Conservation (phyloP, 768 basidiomycete genomes). For the Boletus reticulatus region DNA sequence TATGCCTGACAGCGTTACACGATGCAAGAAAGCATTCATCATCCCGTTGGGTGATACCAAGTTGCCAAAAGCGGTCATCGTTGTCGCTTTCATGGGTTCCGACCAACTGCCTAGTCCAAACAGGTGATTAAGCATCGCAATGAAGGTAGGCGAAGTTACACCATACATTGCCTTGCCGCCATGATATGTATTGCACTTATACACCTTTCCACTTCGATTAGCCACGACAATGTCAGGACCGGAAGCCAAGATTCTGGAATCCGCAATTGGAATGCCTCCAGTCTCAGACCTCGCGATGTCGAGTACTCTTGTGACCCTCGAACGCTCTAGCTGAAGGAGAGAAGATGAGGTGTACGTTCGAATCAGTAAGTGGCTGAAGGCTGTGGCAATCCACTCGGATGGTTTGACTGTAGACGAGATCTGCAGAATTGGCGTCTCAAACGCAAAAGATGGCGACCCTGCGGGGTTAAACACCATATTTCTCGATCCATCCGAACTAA, state of each 20-base stretch:
- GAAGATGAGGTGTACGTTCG: conserved; percentile 48
- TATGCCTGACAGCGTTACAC: conserved; percentile 36
- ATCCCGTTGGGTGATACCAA: conserved; percentile 37
- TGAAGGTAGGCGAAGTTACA: background rate
- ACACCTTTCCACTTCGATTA: conserved; percentile 53
- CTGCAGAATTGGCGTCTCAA: conserved; percentile 70
- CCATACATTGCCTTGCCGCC: conserved; percentile 43
- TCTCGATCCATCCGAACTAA: conserved; percentile 25
- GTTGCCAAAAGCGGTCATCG: conserved; percentile 49
- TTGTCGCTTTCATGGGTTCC: conserved; percentile 4
- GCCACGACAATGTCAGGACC: conserved; percentile 40
- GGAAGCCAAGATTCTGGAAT: conserved; percentile 42
- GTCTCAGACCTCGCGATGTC: conserved; percentile 40
- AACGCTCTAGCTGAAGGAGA: conserved; percentile 33
- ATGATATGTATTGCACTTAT: conserved; percentile 39
- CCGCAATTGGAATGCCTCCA: conserved; percentile 42
- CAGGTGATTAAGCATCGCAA: background rate
- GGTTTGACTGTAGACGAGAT: conserved; percentile 38
- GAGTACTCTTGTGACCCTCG: conserved; percentile 33
- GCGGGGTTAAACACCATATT: conserved; percentile 31
- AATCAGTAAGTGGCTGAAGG: conserved; percentile 31
- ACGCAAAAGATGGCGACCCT: conserved; percentile 42
- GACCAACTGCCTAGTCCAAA: conserved; percentile 21
- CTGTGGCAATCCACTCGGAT: conserved; percentile 9
- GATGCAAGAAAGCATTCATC: conserved; percentile 49